A percentile compares a stretch with the other conserved stretches of the same genome.
Conservation (phyloP, 2,329 filamentous ascomycete genomes). For the Colletotrichum camelliae region DNA sequence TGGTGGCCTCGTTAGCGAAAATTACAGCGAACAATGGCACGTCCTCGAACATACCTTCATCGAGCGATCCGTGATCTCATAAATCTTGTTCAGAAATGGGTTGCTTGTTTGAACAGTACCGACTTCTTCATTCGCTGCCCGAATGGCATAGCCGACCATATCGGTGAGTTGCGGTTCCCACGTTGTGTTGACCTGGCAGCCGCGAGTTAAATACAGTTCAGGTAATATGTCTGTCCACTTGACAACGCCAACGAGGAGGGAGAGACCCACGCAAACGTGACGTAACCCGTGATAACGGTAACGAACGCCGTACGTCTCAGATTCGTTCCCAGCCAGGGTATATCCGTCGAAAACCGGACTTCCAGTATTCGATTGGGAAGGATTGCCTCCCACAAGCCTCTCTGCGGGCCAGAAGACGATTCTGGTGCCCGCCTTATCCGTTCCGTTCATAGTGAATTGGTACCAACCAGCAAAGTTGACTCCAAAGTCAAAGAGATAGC, state of each 20-base stretch:
- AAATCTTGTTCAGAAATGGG: constrained; percentile 1
- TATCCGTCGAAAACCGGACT: constrained; percentile 18
- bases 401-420: constrained; percentile 15
- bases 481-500: constrained; percentile 11
- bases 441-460: not conserved
- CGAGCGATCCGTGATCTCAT: constrained; percentile 16
- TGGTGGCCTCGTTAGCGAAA: not conserved
- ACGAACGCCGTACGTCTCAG: not conserved
- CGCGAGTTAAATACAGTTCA: accelerated
- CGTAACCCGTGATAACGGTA: constrained; percentile 16
- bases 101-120: not conserved
- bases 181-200: not conserved
- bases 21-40: accelerated
- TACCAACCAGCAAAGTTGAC: constrained; percentile 11
- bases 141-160: not conserved
- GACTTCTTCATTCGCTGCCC: constrained; percentile 10
- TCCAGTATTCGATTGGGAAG: not conserved
- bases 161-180: constrained; percentile 9
- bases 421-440: not conserved
- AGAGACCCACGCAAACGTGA: not conserved
- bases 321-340: not conserved
- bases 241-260: not conserved
- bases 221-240: not conserved
- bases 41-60: not conserved
- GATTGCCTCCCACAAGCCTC: not conserved